Base-by-base conservation (phyloP, 208 protist species). In the Leishmania tarentolae region DNA sequence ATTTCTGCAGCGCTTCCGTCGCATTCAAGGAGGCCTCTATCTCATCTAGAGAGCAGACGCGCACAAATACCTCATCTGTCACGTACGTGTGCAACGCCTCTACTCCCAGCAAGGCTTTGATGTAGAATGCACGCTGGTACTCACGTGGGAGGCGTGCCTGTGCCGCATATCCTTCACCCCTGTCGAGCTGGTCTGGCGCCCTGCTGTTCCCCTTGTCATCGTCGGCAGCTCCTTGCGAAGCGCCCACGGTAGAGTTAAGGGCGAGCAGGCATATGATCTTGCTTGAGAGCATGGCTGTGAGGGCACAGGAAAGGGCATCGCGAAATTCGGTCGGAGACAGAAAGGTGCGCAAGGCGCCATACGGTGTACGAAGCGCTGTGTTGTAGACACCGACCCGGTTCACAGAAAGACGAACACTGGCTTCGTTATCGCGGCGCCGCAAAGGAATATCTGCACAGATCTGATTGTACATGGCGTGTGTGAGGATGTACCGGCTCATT, bases 281-380 rank as follows among this genome's bases (percentile, higher is more conserved):
- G 21, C 73, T 76, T 13, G 77, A 68, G 24, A 95, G 78, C 68
- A 85, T 71, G 69, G 84, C 86, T 68, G 87, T 83, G 61, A 95
- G 72, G 21, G 92, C 84, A 59, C 88, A 78, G 50, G 83, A 84
- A 17, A 93, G 76, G 81, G 90, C 92, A 19, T 75, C 74, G 52
- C 78, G 83, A 76, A 95, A 95, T 74, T 97, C 94, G 21, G 87
- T 83, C 28, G 91, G 84, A 5, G 92, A 91, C 13, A 88, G 76
- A 71, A 89, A 83, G 1, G 81, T 65, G 70, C 85, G 75, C 78
- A 95, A 88, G 40, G 82, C 79, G 24, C 84, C 40, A 80, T 90
- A 95, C 37, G 79, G 72, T 15, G 84, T 76, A 75, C 92, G 88
- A 31, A 94, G 80, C 24, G 92, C 92, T 37, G 89, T 84, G 79